Conservation (phyloP, 2,329 filamentous ascomycete genomes). For the Phoma sp. region DNA sequence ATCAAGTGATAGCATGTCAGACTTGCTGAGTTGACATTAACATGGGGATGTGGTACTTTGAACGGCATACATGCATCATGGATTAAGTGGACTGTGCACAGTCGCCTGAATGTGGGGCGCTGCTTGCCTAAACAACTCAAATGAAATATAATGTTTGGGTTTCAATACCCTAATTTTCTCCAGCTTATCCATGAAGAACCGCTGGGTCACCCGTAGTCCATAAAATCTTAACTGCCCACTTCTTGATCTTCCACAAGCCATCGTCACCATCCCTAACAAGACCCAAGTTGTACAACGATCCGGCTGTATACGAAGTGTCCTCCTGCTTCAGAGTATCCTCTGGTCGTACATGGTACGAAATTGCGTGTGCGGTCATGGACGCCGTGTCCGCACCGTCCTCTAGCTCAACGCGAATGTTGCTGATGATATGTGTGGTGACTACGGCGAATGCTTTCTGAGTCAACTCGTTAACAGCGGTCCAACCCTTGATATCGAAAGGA, state of each 20-base stretch:
- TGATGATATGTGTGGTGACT: constrained; percentile 32
- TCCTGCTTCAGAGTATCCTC: constrained; percentile 27
- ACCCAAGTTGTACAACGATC: constrained; percentile 28
- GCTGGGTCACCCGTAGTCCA: constrained; percentile 30
- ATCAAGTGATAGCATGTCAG: too few species aligned
- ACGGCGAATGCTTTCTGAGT: constrained; percentile 25
- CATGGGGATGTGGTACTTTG: not conserved
- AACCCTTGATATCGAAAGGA: constrained; percentile 22
- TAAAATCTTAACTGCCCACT: constrained; percentile 32
- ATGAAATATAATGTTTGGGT: not conserved
- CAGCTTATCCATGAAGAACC: constrained; percentile 13
- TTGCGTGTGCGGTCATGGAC: constrained; percentile 25
- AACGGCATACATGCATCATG: not conserved
- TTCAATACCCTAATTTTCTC: too few species aligned
- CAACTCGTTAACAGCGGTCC: constrained; percentile 22
- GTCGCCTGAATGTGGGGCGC: not conserved
- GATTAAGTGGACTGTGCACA: not conserved
- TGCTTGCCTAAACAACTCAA: not conserved
- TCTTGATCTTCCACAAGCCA: constrained; percentile 34
- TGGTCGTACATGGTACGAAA: constrained; percentile 29
- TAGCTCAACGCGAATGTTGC: constrained; percentile 30
- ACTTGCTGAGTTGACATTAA: not conserved
- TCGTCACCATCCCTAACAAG: constrained; percentile 24
- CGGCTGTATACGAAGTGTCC: constrained; percentile 28
- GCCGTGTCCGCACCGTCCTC: constrained; percentile 23